Evolutionary conservation across 768 basidiomycete species (phyloP).

Genomic region (Suillus occidentalis): DNA sequence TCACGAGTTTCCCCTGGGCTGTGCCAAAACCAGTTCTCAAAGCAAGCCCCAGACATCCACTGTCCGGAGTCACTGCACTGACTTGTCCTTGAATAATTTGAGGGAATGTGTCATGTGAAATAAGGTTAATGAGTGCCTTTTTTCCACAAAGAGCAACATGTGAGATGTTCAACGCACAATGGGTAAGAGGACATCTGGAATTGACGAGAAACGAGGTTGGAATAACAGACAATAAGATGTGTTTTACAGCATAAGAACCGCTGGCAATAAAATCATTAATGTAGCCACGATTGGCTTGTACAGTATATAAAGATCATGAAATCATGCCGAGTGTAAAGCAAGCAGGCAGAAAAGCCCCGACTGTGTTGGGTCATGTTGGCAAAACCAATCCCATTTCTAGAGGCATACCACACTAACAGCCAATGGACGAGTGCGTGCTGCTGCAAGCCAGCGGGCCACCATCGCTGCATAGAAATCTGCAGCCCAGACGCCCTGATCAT

Average conservation of each 20-base stretch:
- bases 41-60: constrained; percentile 37
- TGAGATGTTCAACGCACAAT: constrained; percentile 18
- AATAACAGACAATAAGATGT: constrained; percentile 19
- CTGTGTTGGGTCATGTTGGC: background rate
- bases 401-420: constrained; percentile 16
- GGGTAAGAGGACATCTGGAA: background rate
- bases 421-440: too few relatives aligned
- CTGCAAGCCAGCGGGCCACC: constrained; percentile 25
- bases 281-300: constrained; percentile 20
- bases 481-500: constrained; percentile 31
- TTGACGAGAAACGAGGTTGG: constrained; percentile 9
- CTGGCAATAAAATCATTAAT: constrained; percentile 18
- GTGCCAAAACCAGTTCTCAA: constrained; percentile 97
- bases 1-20: constrained; percentile 92
- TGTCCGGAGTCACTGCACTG: too few relatives aligned
- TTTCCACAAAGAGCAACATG: constrained; percentile 18
- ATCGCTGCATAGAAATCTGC: constrained; percentile 25
- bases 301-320: constrained; percentile 20
- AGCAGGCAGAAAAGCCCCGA: constrained; percentile 26
- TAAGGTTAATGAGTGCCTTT: constrained; percentile 11
- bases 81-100: constrained; percentile 16
- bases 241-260: constrained; percentile 15
- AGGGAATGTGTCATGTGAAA: constrained; percentile 17
- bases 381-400: constrained; percentile 1
- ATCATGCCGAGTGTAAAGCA: constrained; percentile 19